Percentiles rank a stretch among this genome's conserved stretches.
Conservation (phyloP, 2,329 filamentous ascomycete species). For the Trichoderma brevicompactum region DNA sequence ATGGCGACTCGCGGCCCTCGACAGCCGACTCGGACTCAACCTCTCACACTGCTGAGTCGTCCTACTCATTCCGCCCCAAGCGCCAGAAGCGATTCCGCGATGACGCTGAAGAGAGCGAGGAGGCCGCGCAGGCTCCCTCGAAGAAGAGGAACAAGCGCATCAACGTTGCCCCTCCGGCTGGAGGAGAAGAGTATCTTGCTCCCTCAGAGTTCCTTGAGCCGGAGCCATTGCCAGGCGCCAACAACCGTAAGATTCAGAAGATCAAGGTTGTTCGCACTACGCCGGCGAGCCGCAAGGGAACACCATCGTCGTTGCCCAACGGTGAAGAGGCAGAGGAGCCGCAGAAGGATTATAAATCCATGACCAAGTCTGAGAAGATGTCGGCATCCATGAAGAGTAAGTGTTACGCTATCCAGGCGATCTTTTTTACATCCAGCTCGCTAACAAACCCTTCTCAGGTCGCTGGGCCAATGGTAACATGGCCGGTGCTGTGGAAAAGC, state of each 20-base stretch:
- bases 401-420: slow-evolving; percentile 32
- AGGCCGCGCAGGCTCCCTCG: slow-evolving; percentile 42
- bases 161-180: slow-evolving; percentile 28
- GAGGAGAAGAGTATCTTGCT: slow-evolving; percentile 19
- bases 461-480: slow-evolving; percentile 66
- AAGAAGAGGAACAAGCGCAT: slow-evolving; percentile 46
- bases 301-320: slow-evolving; percentile 35
- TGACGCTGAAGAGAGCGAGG: slow-evolving; percentile 50
- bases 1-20: slow-evolving; percentile 55
- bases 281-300: slow-evolving; percentile 39
- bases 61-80: slow-evolving; percentile 59
- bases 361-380: slow-evolving; percentile 70
- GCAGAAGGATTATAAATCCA: slow-evolving; percentile 61
- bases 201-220: slow-evolving; percentile 31
- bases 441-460: slow-evolving; percentile 45
- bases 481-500: slow-evolving; percentile 63
- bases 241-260: slow-evolving; percentile 44
- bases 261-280: slow-evolving; percentile 45
- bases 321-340: slow-evolving; percentile 46
- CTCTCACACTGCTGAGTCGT: slow-evolving; percentile 54
- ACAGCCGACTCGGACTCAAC: slow-evolving; percentile 59
- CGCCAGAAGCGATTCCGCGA: slow-evolving; percentile 59
- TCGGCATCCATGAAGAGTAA: slow-evolving; percentile 67
- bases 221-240: slow-evolving; percentile 31
- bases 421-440: not conserved